Conservation (phyloP, 2,329 filamentous ascomycete genomes). For the Colletotrichum tamarilloi region DNA sequence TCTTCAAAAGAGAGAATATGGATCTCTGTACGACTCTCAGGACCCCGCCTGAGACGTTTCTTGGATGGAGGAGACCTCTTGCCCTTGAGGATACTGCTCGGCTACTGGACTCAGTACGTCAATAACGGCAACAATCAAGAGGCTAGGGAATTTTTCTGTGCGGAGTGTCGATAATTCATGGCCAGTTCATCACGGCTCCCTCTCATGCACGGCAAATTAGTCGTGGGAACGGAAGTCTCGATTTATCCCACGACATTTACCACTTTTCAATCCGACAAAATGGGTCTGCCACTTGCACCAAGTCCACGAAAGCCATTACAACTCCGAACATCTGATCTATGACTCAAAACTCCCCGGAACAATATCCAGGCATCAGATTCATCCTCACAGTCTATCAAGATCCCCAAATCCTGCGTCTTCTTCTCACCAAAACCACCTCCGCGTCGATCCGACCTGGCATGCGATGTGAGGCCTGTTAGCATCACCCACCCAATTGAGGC, state of each 20-base stretch:
- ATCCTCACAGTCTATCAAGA: not conserved
- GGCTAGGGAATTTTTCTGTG: not conserved
- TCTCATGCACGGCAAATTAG: not conserved
- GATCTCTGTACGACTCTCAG: not conserved
- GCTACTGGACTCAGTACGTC: not conserved
- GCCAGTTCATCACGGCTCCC: accelerated
- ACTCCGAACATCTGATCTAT: not conserved
- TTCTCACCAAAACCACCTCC: not conserved
- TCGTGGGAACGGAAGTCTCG: not conserved
- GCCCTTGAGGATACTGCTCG: not conserved
- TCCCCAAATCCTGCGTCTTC: not conserved
- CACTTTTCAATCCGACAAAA: not conserved
- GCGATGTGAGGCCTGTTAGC: not conserved
- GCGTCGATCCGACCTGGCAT: not conserved
- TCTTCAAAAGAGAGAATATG: not conserved
- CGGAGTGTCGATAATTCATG: not conserved
- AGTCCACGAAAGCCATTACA: not conserved
- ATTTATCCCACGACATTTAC: not conserved
- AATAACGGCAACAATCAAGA: not conserved
- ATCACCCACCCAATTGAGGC: not conserved
- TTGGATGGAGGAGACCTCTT: not conserved
- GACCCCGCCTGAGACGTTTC: not conserved
- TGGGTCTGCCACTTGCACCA: not conserved
- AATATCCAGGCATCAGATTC: not conserved
- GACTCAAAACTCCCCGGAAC: not conserved